Conservation (phyloP, 331 rosid genomes). For the Phaseolus coccineus region DNA sequence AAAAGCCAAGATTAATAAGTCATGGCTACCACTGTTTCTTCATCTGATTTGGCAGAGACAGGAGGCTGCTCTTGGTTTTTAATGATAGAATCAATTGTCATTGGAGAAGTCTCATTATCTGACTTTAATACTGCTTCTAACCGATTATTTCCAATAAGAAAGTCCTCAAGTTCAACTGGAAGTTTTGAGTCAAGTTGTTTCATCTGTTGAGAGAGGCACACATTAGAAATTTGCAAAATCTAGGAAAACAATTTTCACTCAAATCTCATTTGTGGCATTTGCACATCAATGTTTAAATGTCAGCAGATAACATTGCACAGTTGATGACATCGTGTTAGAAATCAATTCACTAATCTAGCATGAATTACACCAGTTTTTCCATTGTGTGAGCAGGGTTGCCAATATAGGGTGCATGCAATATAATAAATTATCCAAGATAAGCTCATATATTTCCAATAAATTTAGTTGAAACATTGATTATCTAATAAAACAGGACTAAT, state of each 20-base stretch:
- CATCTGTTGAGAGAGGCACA: conserved; percentile 59
- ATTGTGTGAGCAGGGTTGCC: conserved; percentile 6
- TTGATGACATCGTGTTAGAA: conserved; percentile 16
- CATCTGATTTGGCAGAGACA: conserved; percentile 48
- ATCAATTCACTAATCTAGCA: conserved; percentile 23
- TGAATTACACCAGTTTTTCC: conserved; percentile 14
- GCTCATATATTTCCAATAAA: conserved; percentile 29
- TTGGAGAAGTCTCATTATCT: conserved; percentile 45
- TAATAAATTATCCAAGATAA: conserved; percentile 11
- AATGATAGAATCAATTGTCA: conserved; percentile 36
- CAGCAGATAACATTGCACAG: conserved; percentile 3
- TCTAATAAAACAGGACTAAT: conserved; percentile 13
- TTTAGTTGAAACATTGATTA: conserved; percentile 9
- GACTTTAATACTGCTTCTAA: conserved; percentile 50
- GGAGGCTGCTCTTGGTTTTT: conserved; percentile 45
- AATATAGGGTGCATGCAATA: conserved; percentile 19
- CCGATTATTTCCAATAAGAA: conserved; percentile 52
- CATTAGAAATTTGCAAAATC: conserved; percentile 42
- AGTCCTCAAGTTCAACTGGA: conserved; percentile 66
- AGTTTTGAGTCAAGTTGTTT: conserved; percentile 71
- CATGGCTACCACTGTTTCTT: conserved; percentile 57
- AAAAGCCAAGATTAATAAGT: conserved; percentile 39
- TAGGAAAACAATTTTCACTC: conserved; percentile 29
- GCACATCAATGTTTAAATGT: conserved; percentile 34
- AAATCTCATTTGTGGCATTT: conserved; percentile 25